phyloP scores from a whole-genome alignment of 768 basidiomycete genomes.

The Phylloporus sp. region DNA sequence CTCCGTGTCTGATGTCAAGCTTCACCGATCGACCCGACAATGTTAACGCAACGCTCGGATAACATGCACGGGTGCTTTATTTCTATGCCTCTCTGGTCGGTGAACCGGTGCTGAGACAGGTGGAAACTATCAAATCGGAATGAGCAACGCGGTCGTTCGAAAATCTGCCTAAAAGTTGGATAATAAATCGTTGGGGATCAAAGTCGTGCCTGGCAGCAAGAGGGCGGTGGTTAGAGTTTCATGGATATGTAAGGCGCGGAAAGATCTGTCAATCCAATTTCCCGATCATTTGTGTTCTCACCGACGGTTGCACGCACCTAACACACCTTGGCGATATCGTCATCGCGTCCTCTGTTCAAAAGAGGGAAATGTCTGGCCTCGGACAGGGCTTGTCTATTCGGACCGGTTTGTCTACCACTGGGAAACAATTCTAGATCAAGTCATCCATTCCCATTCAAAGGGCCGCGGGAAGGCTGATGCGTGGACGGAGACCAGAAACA shows the following conservation, averaged over 20 bases:
- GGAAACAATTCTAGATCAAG: neutral
- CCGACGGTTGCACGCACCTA: constrained; percentile 5
- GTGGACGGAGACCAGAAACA: neutral
- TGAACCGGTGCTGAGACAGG: neutral
- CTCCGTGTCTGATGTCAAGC: neutral
- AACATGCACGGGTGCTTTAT: constrained; percentile 1
- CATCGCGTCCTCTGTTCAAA: constrained; percentile 6
- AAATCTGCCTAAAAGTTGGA: neutral
- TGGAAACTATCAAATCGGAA: neutral
- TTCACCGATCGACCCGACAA: constrained; percentile 1
- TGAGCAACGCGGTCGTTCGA: neutral
- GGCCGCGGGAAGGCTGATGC: constrained; percentile 12
- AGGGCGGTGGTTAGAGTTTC: neutral
- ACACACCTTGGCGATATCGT: constrained; percentile 4
- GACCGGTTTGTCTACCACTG: constrained; percentile 5
- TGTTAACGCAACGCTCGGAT: neutral
- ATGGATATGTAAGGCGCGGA: neutral
- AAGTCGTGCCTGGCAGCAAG: neutral
- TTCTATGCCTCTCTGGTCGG: neutral
- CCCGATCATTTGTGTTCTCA: constrained; percentile 9
- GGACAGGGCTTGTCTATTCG: neutral
- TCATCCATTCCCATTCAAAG: constrained; percentile 17
- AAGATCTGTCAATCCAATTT: neutral
- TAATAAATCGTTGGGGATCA: neutral
- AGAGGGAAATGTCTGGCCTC: constrained; percentile 1